Base-by-base conservation (phyloP, 164 flowering plant genomes). In the Stephania japonica region DNA sequence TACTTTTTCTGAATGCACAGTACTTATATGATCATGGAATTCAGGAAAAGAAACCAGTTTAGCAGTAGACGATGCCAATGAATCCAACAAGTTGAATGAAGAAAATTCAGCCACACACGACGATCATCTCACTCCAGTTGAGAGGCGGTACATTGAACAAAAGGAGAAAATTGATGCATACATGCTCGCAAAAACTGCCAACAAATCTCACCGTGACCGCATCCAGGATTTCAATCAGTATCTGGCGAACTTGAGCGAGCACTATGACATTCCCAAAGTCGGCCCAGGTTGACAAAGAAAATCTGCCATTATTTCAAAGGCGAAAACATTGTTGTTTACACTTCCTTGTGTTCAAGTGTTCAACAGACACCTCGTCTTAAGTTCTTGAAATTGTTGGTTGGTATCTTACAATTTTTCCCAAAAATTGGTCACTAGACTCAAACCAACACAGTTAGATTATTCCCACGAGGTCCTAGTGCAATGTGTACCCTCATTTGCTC, bases 261-360 rank as follows among this genome's bases (percentile, higher is more conserved):
- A 95, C 77, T 95, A 93, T 67, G 99, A 93, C 85, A 95, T 95
- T 70, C 98, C 99, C 26, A 95, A 95, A 84, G 99, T 95, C 76
- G 99, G 99, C 62, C 99, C 99, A 65, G 98, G 74, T 94, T 92
- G 81, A 84, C 63, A 59, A 18, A 4, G 63, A 7, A 59, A 59
- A n/a, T 18, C 63, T 13, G 63, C 7, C 0, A 44, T 8, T 5
- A 5, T 44, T 44, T 44, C 50, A 5, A 44, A 44, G 50, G 50
- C 14, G 50, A 44, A 44, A 44, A 44, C 50, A 44, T 8, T 44
- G 12, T 13, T 44, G 50, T 9, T 44, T 9, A 9, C 50, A 44
- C 50, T 44, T 9, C n/a, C n/a, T n/a, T n/a, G n/a, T n/a, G n/a
- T 13, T 44, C 38, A 44, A 8, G 14, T 44, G 14, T 44, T 9